Percentiles rank a stretch among this genome's conserved stretches.
phyloP scores from a whole-genome alignment of 352 stramenopile species.

The Globisporangium barbulae region DNA sequence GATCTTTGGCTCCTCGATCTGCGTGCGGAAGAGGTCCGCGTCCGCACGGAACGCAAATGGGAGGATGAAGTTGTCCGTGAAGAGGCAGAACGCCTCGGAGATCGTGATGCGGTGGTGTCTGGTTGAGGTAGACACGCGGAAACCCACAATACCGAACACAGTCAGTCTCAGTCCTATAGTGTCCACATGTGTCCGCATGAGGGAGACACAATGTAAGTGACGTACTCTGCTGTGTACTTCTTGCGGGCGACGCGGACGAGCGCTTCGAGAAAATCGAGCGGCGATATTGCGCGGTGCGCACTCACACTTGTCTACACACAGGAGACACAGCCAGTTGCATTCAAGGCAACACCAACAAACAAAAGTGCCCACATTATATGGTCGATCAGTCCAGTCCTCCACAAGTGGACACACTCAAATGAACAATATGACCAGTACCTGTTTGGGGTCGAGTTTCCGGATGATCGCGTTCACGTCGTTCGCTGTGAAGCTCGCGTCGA shows the following conservation, averaged over 20 bases:
- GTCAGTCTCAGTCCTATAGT: background rate
- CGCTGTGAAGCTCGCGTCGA: conserved; percentile 42
- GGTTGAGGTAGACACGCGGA: background rate
- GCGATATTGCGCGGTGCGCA: conserved; percentile 40
- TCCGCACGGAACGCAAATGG: conserved; percentile 73
- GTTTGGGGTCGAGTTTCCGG: conserved; percentile 46
- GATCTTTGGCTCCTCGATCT: conserved; percentile 69
- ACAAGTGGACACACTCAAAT: background rate
- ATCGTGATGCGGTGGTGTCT: conserved; percentile 62
- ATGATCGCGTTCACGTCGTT: conserved; percentile 46
- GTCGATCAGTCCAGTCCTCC: background rate
- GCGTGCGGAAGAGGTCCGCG: conserved; percentile 66
- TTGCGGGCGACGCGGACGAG: conserved; percentile 55
- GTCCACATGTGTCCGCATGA: background rate
- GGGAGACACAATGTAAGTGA: background rate
- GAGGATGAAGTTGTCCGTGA: conserved; percentile 71
- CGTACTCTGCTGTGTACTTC: conserved; percentile 67
- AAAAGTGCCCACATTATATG: background rate
- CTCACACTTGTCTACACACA: conserved; percentile 31
- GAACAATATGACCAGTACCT: conserved; percentile 11
- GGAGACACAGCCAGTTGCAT: background rate
- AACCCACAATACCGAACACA: background rate
- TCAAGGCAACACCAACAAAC: background rate
- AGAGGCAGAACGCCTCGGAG: conserved; percentile 72
- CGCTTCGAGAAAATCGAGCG: conserved; percentile 63